These are phyloP conservation scores for Pseudomassariella vexata DNA, from an alignment of 2,329 filamentous ascomycete species.

Conservation along the genomic window DNA sequence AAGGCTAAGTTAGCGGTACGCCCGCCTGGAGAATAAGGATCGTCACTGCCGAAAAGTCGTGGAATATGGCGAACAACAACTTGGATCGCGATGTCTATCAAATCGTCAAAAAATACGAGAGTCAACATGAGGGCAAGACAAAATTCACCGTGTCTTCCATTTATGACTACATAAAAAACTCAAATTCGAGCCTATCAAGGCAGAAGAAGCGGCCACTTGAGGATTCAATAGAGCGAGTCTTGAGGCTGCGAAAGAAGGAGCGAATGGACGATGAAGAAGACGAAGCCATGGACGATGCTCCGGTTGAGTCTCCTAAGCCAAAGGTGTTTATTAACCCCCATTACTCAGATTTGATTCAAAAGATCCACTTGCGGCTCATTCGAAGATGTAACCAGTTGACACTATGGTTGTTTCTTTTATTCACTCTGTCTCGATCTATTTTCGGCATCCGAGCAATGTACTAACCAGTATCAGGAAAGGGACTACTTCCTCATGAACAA, in stretches of 20 bases:
- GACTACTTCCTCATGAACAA: constrained; percentile 32
- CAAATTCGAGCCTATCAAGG: constrained; percentile 81
- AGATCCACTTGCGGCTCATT: too few relatives aligned
- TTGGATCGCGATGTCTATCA: constrained; percentile 73
- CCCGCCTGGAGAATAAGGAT: too few relatives aligned
- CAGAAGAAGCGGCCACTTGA: constrained; percentile 77
- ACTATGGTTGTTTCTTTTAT: neutral
- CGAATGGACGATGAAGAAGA: constrained; percentile 40
- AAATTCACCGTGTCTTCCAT: constrained; percentile 55
- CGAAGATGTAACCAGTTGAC: neutral
- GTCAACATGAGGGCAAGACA: constrained; percentile 50
- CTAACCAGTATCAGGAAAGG: constrained; percentile 14
- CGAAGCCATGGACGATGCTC: constrained; percentile 19
- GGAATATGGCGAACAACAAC: constrained; percentile 26
- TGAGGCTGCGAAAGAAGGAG: constrained; percentile 67
- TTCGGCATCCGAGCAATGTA: too few relatives aligned
- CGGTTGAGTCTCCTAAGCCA: constrained; percentile 17
- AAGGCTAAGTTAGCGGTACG: too few relatives aligned
- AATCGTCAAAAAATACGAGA: constrained; percentile 70
- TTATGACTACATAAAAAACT: constrained; percentile 75
- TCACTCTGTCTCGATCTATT: neutral
- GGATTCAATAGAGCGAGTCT: constrained; percentile 76
- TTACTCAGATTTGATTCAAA: too few relatives aligned
- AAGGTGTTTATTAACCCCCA: constrained; percentile 13
- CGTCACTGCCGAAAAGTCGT: neutral